phyloP scores from a whole-genome alignment of 169 alveolate genomes.

The Plasmodium coatneyi region DNA sequence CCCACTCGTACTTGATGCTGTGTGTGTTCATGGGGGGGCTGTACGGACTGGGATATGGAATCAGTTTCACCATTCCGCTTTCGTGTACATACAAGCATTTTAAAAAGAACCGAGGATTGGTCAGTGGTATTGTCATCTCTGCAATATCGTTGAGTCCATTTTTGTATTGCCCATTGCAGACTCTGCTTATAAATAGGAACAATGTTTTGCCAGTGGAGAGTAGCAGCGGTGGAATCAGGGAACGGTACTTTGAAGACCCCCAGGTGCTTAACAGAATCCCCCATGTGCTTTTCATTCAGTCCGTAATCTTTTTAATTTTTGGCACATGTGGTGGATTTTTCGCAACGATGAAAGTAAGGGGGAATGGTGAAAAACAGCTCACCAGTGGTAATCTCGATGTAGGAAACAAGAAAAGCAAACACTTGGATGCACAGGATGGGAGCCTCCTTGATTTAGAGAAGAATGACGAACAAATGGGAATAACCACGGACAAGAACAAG shows the following conservation, averaged over 20 bases:
- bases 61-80: constrained; percentile 59
- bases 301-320: constrained; percentile 15
- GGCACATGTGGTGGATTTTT: constrained; percentile 32
- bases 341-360: constrained; percentile 21
- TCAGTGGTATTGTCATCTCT: constrained; percentile 63
- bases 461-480: neutral
- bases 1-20: constrained; percentile 45
- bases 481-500: neutral
- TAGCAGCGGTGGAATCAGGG: neutral
- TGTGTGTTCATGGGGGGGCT: constrained; percentile 46
- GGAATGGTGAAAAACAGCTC: neutral
- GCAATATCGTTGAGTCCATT: constrained; percentile 72
- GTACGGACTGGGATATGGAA: constrained; percentile 59
- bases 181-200: constrained; percentile 23
- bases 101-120: constrained; percentile 56
- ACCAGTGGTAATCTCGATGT: neutral
- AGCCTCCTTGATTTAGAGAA: neutral
- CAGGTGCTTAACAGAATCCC: constrained; percentile 48
- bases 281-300: constrained; percentile 24
- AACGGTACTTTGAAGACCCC: constrained; percentile 33
- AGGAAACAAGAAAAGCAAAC: neutral
- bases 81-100: constrained; percentile 64
- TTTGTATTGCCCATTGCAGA: constrained; percentile 61
- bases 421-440: neutral
- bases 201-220: constrained; percentile 11